Evolutionary conservation across 176 grass and related monocot species (phyloP), one percentile per base, ranked within the genome.

Genomic region (Thinopyrum elongatum): DNA sequence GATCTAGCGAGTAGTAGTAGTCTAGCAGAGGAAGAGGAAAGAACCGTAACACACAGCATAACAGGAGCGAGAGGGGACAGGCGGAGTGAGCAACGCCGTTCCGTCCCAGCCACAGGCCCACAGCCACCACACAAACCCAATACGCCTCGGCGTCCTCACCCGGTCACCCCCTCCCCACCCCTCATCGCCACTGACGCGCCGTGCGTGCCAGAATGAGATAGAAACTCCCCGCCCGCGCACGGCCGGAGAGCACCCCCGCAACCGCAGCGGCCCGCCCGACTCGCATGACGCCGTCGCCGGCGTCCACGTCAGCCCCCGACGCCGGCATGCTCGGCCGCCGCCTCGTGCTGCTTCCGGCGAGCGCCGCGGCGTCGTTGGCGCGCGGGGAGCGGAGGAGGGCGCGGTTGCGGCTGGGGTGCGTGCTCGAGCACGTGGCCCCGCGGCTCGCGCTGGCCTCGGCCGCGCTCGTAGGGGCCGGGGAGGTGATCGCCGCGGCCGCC

Each of bases 401-500:
- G 55, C 92, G 88, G 83, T 68, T 88, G 84, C 88, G 84, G 34
- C 51, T 95, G 57, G 86, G 90, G 63, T 90, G 93, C 77, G 83
- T 94, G 53, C 86, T 95, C 68, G 87, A 92, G 47, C 93, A 92
- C 76, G 88, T 93, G 47, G 89, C 85, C 19, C 86, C 92, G 22
- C 77, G 74, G 78, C 87, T 95, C 35, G 90, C 91, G 22, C 80
- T 91, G 77, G 91, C 90, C 25, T 91, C 92, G 61, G 60, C 90
- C 76, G 80, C 96, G 28, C 82, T 94, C 36, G 78, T 92, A 22
- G 90, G 84, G 62, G 82, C 93, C 17, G 89, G 92, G 29, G 92
- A 98, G 80, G 95, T 93, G 38, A 92, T 98, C 83, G 95, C 92
- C 7, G 90, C 88, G 7, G 93, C 89, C 4, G 93, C 92, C 28